Evolutionary conservation across 495 filamentous ascomycete species (phyloP).

Genomic region (Lasiosphaeria ovina): DNA sequence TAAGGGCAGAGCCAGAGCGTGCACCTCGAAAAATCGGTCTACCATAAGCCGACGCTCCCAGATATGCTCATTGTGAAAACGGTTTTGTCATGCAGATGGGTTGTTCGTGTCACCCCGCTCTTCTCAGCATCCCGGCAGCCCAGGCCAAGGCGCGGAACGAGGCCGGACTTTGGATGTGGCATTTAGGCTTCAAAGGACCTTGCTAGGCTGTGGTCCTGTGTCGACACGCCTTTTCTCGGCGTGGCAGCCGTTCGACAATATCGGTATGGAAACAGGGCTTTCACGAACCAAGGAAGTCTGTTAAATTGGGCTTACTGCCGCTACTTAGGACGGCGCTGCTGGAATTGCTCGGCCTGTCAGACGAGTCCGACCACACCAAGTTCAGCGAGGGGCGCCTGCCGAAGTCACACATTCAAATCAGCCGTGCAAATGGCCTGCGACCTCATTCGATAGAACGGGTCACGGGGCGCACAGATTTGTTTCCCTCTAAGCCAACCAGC

Average conservation of each 20-base stretch:
- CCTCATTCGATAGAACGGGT: slow-evolving; percentile 21
- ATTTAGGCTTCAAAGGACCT: slow-evolving; percentile 2
- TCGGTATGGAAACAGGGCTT: neutral
- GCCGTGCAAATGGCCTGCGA: slow-evolving; percentile 12
- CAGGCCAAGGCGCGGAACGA: neutral
- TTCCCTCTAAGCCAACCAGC: slow-evolving; percentile 9
- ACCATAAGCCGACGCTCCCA: too few relatives aligned
- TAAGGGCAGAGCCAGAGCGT: too few relatives aligned
- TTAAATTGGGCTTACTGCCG: neutral
- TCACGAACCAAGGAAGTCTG: neutral
- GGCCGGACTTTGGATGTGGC: neutral
- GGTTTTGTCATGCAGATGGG: neutral
- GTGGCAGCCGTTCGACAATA: neutral
- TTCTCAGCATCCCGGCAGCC: neutral
- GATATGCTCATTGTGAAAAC: too few relatives aligned
- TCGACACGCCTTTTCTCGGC: neutral
- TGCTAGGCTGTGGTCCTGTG: neutral
- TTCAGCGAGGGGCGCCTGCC: slow-evolving; percentile 5
- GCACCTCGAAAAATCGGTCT: too few relatives aligned
- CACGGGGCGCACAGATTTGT: slow-evolving; percentile 16
- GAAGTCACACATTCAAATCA: slow-evolving; percentile 14
- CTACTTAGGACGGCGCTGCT: neutral
- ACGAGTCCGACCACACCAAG: neutral
- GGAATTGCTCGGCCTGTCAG: neutral
- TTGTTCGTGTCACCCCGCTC: neutral